Conservation (phyloP, 305 asterid genomes). For the Solanum chacoense region DNA sequence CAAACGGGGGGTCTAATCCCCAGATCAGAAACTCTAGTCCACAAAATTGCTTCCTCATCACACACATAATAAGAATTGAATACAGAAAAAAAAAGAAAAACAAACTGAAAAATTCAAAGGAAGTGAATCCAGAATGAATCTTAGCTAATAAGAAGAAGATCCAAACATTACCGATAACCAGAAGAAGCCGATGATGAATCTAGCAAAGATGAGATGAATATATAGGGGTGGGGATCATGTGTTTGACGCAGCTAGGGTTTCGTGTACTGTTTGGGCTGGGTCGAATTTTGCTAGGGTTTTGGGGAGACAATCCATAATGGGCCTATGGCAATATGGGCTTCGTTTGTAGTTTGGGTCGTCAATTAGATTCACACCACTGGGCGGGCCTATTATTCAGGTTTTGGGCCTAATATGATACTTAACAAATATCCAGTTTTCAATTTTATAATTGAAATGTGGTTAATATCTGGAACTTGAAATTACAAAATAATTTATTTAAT, state of each 20-base stretch:
- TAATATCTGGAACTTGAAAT: not conserved
- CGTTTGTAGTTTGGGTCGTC: not conserved
- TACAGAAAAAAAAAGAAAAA: not conserved
- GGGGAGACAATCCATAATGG: not conserved
- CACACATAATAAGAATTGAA: slow-evolving; percentile 10
- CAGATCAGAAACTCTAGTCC: slow-evolving; percentile 84
- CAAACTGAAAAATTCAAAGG: not conserved
- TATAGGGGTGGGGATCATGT: not conserved
- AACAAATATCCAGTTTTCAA: not conserved
- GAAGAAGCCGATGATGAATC: too few relatives aligned
- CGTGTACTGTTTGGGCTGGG: not conserved
- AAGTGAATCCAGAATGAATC: not conserved
- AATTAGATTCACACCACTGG: not conserved
- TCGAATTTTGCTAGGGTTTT: not conserved
- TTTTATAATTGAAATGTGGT: not conserved
- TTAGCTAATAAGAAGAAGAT: not conserved
- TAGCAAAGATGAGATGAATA: not conserved
- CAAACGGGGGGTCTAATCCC: slow-evolving; percentile 14
- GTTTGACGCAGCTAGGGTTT: not conserved
- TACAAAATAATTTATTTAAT: not conserved
- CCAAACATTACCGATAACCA: not conserved
- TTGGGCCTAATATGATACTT: not conserved
- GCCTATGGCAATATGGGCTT: not conserved
- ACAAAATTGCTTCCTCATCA: slow-evolving; percentile 40
- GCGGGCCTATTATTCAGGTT: not conserved